Conservation (phyloP, 2,329 filamentous ascomycete genomes). For the Nothopassalora personata region DNA sequence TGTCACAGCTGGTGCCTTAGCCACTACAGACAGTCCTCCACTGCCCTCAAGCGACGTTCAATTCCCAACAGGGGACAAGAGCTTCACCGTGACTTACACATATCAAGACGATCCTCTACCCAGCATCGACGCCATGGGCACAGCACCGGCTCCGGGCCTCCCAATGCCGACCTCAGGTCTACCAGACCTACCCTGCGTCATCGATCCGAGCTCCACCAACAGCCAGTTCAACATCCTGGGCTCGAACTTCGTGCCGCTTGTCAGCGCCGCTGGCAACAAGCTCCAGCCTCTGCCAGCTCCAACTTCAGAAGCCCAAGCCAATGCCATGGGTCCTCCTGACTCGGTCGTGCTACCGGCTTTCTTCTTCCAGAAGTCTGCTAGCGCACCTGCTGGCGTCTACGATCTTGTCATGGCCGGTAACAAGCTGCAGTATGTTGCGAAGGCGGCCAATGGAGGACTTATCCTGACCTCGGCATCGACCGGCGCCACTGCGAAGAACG, state of each 20-base stretch:
- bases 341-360: background rate
- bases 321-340: constrained; percentile 6
- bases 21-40: too few relatives aligned
- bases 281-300: constrained; percentile 3
- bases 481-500: background rate
- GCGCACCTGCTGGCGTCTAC: background rate
- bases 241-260: background rate
- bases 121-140: too few relatives aligned
- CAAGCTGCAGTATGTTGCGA: constrained; percentile 5
- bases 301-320: constrained; percentile 6
- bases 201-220: background rate
- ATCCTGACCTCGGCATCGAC: constrained; percentile 5
- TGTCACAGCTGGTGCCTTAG: too few relatives aligned
- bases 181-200: too few relatives aligned
- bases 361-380: constrained; percentile 5
- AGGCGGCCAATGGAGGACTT: background rate
- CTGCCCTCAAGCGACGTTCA: too few relatives aligned
- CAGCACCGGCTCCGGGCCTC: too few relatives aligned
- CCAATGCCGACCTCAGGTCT: too few relatives aligned
- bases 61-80: too few relatives aligned
- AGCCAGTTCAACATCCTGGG: background rate
- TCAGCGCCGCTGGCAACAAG: background rate
- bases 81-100: too few relatives aligned
- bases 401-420: constrained; percentile 5
- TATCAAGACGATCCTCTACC: too few relatives aligned